Evolutionary conservation across 768 basidiomycete genomes (phyloP), one percentile per base, ranked within the genome.

Genomic region (Trametes gibbosa): DNA sequence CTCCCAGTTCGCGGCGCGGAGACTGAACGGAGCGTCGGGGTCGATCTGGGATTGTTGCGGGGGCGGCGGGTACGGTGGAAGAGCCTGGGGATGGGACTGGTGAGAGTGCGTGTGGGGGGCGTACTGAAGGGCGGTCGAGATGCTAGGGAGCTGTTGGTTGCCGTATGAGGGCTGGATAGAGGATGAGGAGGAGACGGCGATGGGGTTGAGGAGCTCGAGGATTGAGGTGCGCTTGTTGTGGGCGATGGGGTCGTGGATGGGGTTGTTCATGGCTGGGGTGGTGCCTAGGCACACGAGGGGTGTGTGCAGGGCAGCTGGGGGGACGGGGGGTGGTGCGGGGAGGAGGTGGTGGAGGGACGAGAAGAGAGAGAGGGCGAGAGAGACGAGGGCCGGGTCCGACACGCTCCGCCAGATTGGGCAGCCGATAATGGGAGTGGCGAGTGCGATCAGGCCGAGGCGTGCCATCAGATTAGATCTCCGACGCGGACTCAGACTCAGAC

Each of bases 1-100:
- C 52, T 78, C 79, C 85, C 86, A 87, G 65, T 72, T 83, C 5
- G 86, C 86, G 12, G 84, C 81, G 40, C 84, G 79, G n/a, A 87
- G 79, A 66, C 81, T 77, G 65, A 78, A 87, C 23, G 63, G 34
- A 50, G 65, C 58, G 50, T 61, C 24, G 39, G 53, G 0, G 42
- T 65, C 58, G 56, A 69, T 45, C 23, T 43, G 61, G 55, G 65
- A 49, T 48, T 56, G 55, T 27, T 56, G 55, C 21, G 67, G 9
- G 50, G 60, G 47, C 49, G 62, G 54, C 6, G 50, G 24, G 49
- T 59, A 53, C 41, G 50, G 50, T n/a, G 63, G 45, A 0, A 55
- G 52, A 14, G 65, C 48, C 40, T 39, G 40, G 21, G 56, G 45
- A 34, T 58, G 40, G 21, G 56, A 41, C 29, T 58, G 43, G 37